Evolutionary conservation across 129 eudicot genomes (phyloP).

Genomic region (Arctium minus): DNA sequence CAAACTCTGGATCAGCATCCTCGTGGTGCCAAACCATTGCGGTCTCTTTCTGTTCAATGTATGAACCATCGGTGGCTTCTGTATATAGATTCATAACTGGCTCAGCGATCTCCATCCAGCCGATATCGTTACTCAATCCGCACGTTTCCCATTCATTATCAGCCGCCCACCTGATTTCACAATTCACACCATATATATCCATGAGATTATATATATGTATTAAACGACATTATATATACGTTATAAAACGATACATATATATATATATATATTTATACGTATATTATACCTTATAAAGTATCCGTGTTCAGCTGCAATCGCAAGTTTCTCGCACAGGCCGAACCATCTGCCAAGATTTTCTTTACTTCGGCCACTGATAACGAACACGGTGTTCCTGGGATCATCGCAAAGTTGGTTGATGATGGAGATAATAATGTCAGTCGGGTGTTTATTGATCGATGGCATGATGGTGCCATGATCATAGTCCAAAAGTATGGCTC

Average conservation of each 20-base stretch:
- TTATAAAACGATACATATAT: background rate
- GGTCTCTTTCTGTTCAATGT: slow-evolving; percentile 24
- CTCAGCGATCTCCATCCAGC: slow-evolving; percentile 33
- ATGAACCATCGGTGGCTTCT: slow-evolving; percentile 34
- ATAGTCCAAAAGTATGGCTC: slow-evolving; percentile 42
- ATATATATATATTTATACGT: background rate
- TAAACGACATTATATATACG: background rate
- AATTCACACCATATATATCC: background rate
- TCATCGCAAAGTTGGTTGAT: slow-evolving; percentile 34
- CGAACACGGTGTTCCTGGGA: slow-evolving; percentile 23
- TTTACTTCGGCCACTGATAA: slow-evolving; percentile 32
- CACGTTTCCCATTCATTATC: slow-evolving; percentile 34
- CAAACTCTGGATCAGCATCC: slow-evolving; percentile 35
- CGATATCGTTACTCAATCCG: slow-evolving; percentile 17
- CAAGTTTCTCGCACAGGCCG: slow-evolving; percentile 29
- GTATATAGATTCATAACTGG: slow-evolving; percentile 29
- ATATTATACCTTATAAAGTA: slow-evolving; percentile 36
- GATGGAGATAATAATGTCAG: slow-evolving; percentile 21
- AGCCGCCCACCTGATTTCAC: slow-evolving; percentile 21
- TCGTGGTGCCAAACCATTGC: slow-evolving; percentile 35
- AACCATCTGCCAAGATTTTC: slow-evolving; percentile 33
- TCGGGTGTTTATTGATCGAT: slow-evolving; percentile 18
- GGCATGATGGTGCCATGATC: slow-evolving; percentile 40
- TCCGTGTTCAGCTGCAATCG: slow-evolving; percentile 47
- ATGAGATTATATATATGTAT: background rate